phyloP scores from a whole-genome alignment of 2,329 filamentous ascomycete species.

The Exophiala mesophila region DNA sequence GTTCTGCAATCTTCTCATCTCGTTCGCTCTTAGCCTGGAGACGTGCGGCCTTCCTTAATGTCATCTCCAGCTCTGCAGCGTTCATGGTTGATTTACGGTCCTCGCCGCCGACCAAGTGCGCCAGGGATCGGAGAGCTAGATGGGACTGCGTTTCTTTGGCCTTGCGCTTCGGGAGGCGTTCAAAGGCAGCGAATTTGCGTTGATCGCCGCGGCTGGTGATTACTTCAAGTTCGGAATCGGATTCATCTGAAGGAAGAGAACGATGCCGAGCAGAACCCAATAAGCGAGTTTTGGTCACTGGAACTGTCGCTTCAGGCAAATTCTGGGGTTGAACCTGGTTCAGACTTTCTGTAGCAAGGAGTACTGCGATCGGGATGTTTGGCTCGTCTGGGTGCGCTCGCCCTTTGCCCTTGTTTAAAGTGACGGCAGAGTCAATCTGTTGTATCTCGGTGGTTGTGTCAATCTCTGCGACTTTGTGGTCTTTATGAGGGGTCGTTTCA shows the following conservation, averaged over 20 bases:
- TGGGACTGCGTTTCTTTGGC: conserved; percentile 61
- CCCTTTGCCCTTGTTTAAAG: conserved; percentile 56
- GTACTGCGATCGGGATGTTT: neutral
- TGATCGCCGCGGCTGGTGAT: conserved; percentile 39
- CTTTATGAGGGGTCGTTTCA: neutral
- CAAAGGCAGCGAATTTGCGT: conserved; percentile 58
- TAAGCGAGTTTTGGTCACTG: conserved; percentile 1
- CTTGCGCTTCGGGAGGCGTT: conserved; percentile 60
- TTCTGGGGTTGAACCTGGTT: neutral
- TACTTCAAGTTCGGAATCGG: conserved; percentile 60
- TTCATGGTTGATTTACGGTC: conserved; percentile 55
- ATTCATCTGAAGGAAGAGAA: conserved; percentile 22
- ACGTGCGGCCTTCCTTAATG: conserved; percentile 66
- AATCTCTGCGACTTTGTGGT: neutral
- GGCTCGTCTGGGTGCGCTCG: conserved; percentile 39
- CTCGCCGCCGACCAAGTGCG: conserved; percentile 62
- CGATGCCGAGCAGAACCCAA: neutral
- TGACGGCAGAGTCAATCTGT: neutral
- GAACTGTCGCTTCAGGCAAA: neutral
- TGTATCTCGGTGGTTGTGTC: neutral
- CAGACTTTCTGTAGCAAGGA: neutral
- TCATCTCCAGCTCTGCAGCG: conserved; percentile 61
- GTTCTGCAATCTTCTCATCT: conserved; percentile 67
- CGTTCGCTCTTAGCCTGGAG: conserved; percentile 75
- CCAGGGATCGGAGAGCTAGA: conserved; percentile 66